Conservation (phyloP, 2,329 filamentous ascomycete genomes). For the Corinectria fuckeliana region DNA sequence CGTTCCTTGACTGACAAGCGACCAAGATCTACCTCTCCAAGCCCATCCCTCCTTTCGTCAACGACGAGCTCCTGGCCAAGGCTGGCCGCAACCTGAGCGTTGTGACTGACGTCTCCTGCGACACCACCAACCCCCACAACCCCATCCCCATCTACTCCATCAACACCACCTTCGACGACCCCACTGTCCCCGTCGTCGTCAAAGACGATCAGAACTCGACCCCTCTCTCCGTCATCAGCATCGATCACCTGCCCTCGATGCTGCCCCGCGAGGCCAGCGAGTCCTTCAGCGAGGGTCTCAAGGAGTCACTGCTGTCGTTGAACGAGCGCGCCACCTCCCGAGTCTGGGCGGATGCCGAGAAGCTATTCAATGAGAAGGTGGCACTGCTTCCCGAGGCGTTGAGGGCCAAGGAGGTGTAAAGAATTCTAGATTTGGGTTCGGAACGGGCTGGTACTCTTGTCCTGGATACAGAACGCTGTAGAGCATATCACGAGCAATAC, state of each 20-base stretch:
- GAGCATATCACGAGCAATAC: too few species aligned
- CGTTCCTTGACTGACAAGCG: not conserved
- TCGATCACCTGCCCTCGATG: constrained; percentile 84
- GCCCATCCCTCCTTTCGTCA: constrained; percentile 79
- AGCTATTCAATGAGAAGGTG: constrained; percentile 85
- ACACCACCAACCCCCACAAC: constrained; percentile 76
- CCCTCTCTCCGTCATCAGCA: constrained; percentile 80
- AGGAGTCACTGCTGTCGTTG: constrained; percentile 78
- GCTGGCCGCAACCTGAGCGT: constrained; percentile 77
- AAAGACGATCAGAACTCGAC: constrained; percentile 56
- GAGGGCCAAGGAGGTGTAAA: constrained; percentile 32
- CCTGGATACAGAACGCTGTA: not conserved
- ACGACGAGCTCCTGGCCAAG: constrained; percentile 67
- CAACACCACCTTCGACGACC: constrained; percentile 86
- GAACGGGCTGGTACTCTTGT: not conserved
- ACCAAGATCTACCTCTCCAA: constrained; percentile 76
- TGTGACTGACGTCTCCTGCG: constrained; percentile 80
- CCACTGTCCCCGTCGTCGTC: constrained; percentile 78
- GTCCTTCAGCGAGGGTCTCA: constrained; percentile 78
- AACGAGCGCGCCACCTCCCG: constrained; percentile 74
- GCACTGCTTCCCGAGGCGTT: constrained; percentile 33
- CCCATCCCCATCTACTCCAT: constrained; percentile 79
- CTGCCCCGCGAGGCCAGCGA: constrained; percentile 87
- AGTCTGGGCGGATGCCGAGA: constrained; percentile 87
- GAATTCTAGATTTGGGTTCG: constrained; percentile 4